Conservation (phyloP, 2,329 filamentous ascomycete genomes). For the Fusarium chaquense region DNA sequence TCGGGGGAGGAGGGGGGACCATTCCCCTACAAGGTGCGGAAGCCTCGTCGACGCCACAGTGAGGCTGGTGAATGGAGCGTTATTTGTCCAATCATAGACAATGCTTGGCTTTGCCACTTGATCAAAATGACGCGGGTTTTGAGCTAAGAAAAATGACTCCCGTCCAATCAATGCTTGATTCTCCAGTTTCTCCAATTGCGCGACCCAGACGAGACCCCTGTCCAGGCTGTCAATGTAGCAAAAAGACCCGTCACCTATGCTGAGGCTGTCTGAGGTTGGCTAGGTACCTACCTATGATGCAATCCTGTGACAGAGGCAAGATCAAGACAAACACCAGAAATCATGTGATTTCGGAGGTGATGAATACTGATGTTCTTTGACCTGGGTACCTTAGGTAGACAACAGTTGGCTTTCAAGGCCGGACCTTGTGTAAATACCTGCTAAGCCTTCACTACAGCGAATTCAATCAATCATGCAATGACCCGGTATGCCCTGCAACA, state of each 20-base stretch:
- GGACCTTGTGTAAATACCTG: not conserved
- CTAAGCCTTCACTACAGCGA: not conserved
- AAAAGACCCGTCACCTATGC: constrained; percentile 3
- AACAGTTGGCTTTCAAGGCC: not conserved
- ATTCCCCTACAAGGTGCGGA: constrained; percentile 25
- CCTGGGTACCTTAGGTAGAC: too few species aligned
- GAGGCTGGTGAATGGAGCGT: constrained; percentile 37
- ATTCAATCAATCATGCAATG: not conserved
- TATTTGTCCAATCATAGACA: constrained; percentile 33
- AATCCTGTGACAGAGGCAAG: constrained; percentile 11
- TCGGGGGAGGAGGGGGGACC: constrained; percentile 38
- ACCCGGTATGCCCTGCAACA: not conserved
- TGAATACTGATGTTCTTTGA: not conserved
- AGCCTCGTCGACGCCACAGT: constrained; percentile 42
- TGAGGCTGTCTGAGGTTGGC: not conserved
- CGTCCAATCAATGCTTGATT: constrained; percentile 24
- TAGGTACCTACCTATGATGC: constrained; percentile 5
- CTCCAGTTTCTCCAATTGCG: constrained; percentile 34
- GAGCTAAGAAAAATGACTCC: constrained; percentile 33
- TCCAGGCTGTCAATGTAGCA: constrained; percentile 14
- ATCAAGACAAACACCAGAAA: not conserved
- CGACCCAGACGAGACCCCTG: constrained; percentile 25
- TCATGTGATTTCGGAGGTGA: not conserved
- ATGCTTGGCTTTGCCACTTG: constrained; percentile 33
- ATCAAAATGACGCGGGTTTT: constrained; percentile 39